Evolutionary conservation across 1,139 yeast genomes (phyloP).

Genomic region (Lodderomyces metapsilosis): DNA sequence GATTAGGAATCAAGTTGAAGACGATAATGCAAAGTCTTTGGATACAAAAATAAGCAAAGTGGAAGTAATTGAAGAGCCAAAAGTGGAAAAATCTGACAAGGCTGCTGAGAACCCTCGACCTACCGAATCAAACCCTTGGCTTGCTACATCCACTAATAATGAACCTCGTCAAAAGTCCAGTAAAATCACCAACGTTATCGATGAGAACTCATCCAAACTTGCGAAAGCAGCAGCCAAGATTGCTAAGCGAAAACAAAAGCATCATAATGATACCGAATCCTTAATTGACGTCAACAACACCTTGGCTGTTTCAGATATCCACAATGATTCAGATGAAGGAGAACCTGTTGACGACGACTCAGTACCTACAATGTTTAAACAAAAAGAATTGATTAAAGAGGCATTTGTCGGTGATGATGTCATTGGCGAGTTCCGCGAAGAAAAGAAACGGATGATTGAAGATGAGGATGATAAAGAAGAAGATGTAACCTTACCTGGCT

Average conservation of each 20-base stretch:
- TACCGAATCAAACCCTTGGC: constrained; percentile 68
- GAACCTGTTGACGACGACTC: constrained; percentile 39
- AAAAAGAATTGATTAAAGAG: constrained; percentile 77
- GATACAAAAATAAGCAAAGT: constrained; percentile 37
- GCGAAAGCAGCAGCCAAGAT: constrained; percentile 53
- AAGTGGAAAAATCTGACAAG: constrained; percentile 3
- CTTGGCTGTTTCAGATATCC: constrained; percentile 32
- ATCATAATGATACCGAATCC: constrained; percentile 31
- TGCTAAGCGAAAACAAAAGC: constrained; percentile 46
- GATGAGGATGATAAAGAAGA: constrained; percentile 89
- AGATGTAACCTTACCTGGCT: constrained; percentile 88
- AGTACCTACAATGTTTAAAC: constrained; percentile 57
- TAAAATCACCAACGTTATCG: constrained; percentile 51
- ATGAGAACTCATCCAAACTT: constrained; percentile 56
- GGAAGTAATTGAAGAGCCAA: constrained; percentile 15
- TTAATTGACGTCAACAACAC: constrained; percentile 52
- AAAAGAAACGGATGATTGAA: constrained; percentile 61
- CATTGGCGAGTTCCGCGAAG: constrained; percentile 74
- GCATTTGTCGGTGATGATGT: constrained; percentile 98
- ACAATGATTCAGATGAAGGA: constrained; percentile 30
- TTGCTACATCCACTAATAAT: constrained; percentile 31
- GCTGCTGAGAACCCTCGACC: constrained; percentile 12
- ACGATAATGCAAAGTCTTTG: constrained; percentile 53
- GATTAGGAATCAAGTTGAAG: constrained; percentile 49
- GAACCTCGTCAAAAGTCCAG: constrained; percentile 44